Evolutionary conservation across 2,329 filamentous ascomycete species (phyloP), one percentile per base, ranked within the genome.

Genomic region (Xenoacremonium recifei): DNA sequence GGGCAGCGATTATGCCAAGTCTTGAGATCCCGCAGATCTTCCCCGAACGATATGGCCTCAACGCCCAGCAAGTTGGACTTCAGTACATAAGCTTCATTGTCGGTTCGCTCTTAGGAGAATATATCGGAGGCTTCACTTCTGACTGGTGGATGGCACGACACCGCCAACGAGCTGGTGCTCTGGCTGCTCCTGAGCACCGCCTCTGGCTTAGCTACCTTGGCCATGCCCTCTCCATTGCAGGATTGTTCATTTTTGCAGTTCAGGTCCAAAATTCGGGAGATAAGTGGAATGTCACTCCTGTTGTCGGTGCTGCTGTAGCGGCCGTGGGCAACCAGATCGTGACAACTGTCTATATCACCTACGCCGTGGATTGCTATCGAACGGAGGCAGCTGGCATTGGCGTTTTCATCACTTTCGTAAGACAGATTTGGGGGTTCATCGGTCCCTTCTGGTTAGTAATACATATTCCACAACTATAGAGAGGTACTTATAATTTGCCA

Each of bases 21-120:
- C 72, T 83, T 19, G 79, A 82, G 50, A 75, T 83, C 4, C 79
- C 79, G 1, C 76, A 81, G 43, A 66, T 83, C 1, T 77, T 80
- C 47, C 67, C 70, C 6, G 60, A 68, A 23, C 75, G 75, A 45
- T 84, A 80, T 42, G 70, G 69, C 13, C 72, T 83, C 63, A 75
- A 78, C 53, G 60, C 75, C 0, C 70, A 82, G 55, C 72, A 81
- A 44, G 66, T 82, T 6, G 79, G 79, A 0, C 67, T 83, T 2
- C 77, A 82, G 44, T 79, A 77, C 51, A 61, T 81, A 6, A 71
- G 71, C 3, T 64, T 81, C 36, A 76, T 83, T 36, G 66, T 82
- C 25, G 79, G 80, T 2, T 73, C 71, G 2, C 57, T 82, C 4
- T 63, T 82, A 9, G 79, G 79, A 16, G 79, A 83, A 55, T 77